Evolutionary conservation across 371 early-diverging fungal species (phyloP).

Genomic region (Rhizopus arrhizus): DNA sequence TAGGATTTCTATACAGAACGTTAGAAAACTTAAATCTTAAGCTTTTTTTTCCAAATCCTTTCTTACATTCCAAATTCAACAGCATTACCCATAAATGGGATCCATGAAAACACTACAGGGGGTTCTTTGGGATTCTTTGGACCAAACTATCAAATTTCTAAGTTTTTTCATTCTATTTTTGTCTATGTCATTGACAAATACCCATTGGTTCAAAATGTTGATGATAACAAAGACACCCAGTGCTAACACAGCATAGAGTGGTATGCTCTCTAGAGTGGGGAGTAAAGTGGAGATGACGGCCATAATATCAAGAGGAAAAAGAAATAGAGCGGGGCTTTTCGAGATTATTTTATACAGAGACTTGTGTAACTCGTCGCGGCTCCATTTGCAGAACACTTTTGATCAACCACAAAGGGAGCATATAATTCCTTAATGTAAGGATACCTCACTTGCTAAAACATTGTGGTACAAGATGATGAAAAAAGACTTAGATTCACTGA

Average conservation of each 20-base stretch:
- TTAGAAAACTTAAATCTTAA: not conserved
- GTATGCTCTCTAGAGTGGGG: slow-evolving; percentile 25
- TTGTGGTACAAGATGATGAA: no score
- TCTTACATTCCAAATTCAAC: slow-evolving; percentile 80
- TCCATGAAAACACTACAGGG: slow-evolving; percentile 82
- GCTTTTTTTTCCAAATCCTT: slow-evolving; percentile 1
- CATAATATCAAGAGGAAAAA: slow-evolving; percentile 16
- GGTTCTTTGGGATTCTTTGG: slow-evolving; percentile 70
- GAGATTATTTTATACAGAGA: not conserved
- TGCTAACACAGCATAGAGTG: slow-evolving; percentile 35
- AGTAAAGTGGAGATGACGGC: slow-evolving; percentile 31
- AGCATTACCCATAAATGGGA: slow-evolving; percentile 92
- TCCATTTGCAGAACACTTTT: not conserved
- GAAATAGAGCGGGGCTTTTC: not conserved
- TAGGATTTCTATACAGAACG: slow-evolving; percentile 62
- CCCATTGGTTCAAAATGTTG: slow-evolving; percentile 51
- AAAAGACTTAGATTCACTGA: no score
- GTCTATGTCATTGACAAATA: slow-evolving; percentile 20
- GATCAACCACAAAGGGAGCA: not conserved
- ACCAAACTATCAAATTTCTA: slow-evolving; percentile 34
- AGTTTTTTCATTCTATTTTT: not conserved
- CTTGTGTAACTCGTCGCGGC: not conserved
- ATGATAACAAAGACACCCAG: slow-evolving; percentile 35
- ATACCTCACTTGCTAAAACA: no score
- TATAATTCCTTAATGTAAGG: not conserved